Percentiles rank a stretch among this genome's conserved stretches.
Evolutionary conservation across 2,329 filamentous ascomycete species (phyloP).

Genomic region (Fusarium palustre): DNA sequence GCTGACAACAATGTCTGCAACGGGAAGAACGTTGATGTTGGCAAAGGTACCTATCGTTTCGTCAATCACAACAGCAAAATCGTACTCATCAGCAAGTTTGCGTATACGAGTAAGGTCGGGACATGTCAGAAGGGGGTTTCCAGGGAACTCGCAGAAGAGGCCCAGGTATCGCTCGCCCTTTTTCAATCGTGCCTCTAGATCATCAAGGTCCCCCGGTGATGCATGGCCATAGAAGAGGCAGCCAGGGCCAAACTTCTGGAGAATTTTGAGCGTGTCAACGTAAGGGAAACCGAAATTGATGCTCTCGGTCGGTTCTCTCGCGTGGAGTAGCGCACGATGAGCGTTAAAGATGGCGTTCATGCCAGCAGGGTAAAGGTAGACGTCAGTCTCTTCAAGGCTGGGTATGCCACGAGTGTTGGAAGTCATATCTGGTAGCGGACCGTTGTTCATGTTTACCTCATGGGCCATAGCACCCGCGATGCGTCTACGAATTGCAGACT

Average conservation of each 20-base stretch:
- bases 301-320: slow-evolving; percentile 75
- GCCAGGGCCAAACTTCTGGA: slow-evolving; percentile 93
- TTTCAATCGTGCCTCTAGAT: slow-evolving; percentile 78
- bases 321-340: slow-evolving; percentile 77
- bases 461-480: slow-evolving; percentile 88
- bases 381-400: slow-evolving; percentile 83
- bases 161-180: slow-evolving; percentile 81
- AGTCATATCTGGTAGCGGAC: slow-evolving; percentile 38
- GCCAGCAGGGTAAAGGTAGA: slow-evolving; percentile 87
- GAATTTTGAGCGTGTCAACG: slow-evolving; percentile 93
- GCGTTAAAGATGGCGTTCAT: slow-evolving; percentile 97
- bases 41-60: slow-evolving; percentile 97
- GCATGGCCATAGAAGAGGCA: slow-evolving; percentile 89
- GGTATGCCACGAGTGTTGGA: slow-evolving; percentile 67
- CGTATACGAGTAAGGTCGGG: slow-evolving; percentile 88
- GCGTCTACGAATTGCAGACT: slow-evolving; percentile 83
- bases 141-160: slow-evolving; percentile 94
- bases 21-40: slow-evolving; percentile 92
- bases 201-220: slow-evolving; percentile 81
- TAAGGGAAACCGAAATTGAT: slow-evolving; percentile 98
- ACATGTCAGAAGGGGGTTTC: slow-evolving; percentile 88
- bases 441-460: slow-evolving; percentile 66
- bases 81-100: slow-evolving; percentile 80
- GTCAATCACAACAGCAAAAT: slow-evolving; percentile 91
- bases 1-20: slow-evolving; percentile 91